Evolutionary conservation across 805 yeast genomes (phyloP), one percentile per base, ranked within the genome.

Genomic region (Nakazawaea peltata): DNA sequence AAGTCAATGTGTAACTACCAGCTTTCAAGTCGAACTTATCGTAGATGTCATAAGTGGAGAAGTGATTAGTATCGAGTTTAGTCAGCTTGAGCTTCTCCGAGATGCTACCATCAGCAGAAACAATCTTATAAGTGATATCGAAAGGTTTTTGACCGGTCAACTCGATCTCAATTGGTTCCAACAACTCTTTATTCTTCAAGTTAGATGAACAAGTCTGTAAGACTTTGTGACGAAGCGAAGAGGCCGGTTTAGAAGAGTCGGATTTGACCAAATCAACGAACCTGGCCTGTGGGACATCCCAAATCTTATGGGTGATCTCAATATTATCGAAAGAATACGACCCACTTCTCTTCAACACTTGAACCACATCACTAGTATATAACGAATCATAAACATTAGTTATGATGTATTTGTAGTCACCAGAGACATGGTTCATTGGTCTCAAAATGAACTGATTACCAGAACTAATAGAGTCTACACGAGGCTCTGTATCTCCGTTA

Each of bases 1-100:
- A 61, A 0, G 73, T 60, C 2, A 90, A 59, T 10, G 67, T 46
- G 50, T 85, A 88, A 26, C 74, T 72, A 2, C 97, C 97, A n/a
- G 81, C 62, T 5, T 69, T 64, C 42, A 83, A 53, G 3, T 68
- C 28, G 32, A 33, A 33, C 14, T 28, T 63, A 25, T 68, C 63
- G 45, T 74, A 73, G 4, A 77, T 43, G 36, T 64, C 63, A 30
- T 58, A 46, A 34, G 69, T 54, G 18, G 64, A 51, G 37, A 70
- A 59, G 2, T 46, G 40, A 3, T 50, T 47, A 0, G 62, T 45
- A 10, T 61, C 51, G 16, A 81, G 57, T 24, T 69, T 58, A 2
- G 60, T 57, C 13, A 81, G 44, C 0, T 59, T 57, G 19, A 75
- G 43, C 16, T 58, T 56, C 34, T 73, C 77, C 1, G 68, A 54